phyloP scores from a whole-genome alignment of 371 early-diverging fungal species.

The Mortierella sp. region DNA sequence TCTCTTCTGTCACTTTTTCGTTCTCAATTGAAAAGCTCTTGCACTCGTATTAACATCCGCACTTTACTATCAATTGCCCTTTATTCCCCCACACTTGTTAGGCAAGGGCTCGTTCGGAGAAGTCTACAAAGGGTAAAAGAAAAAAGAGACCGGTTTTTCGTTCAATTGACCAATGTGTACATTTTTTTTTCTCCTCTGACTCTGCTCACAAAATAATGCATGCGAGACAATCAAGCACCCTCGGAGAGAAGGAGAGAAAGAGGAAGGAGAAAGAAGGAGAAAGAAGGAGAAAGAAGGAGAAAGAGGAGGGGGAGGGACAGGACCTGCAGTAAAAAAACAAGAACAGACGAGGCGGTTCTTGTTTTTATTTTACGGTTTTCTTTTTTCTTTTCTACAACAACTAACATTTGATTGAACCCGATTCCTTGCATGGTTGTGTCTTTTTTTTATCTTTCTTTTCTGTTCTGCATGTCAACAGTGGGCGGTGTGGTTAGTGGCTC shows the following conservation, averaged over 20 bases:
- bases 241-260: not conserved
- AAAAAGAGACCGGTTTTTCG: not conserved
- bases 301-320: not conserved
- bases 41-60: slow-evolving; percentile 1
- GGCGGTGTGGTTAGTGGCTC: not conserved
- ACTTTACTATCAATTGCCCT: not conserved
- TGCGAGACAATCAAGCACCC: slow-evolving; percentile 10
- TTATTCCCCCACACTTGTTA: slow-evolving; percentile 40
- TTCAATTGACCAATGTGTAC: not conserved
- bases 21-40: not conserved
- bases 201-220: slow-evolving; percentile 15
- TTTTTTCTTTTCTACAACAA: not conserved
- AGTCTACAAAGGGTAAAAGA: slow-evolving; percentile 87
- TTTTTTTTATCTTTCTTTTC: not conserved
- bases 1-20: not conserved
- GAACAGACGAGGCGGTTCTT: not conserved
- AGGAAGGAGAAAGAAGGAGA: not conserved
- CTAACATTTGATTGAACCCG: not conserved
- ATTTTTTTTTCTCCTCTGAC: not conserved
- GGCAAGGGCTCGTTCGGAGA: slow-evolving; percentile 94
- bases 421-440: not conserved
- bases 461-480: not conserved
- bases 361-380: not conserved
- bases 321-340: slow-evolving; percentile 2
- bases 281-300: not conserved